Base-by-base conservation (phyloP, 202 grass and related monocot genomes). In the Eragrostis tef region DNA sequence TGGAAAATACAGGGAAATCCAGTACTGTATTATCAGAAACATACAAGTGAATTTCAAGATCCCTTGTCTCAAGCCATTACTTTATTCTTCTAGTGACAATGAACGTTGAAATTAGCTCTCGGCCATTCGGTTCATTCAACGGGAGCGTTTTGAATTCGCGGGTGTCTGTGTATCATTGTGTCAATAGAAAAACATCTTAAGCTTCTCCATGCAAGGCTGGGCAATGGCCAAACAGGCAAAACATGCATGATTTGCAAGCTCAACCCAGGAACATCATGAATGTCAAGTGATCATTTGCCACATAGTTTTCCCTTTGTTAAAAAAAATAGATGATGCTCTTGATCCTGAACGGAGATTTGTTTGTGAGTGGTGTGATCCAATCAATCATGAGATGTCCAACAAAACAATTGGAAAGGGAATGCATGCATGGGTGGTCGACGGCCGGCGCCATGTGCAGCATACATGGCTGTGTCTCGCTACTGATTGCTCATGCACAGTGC, bases 401-500 rank as follows among this genome's bases (percentile, higher is more conserved):
- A 15, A 27, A 47, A 74, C 24, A 64, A 6, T 20, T 1, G 6
- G 34, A 81, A 82, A 29, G 36, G 25, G 56, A 21, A 53, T 26
- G 67, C 73, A 39, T 78, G 67, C 57, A 27, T 78, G 73, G 85
- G 74, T 86, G 78, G 64, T 69, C 78, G 84, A 86, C 71, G 84
- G 49, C 59, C 80, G 59, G 74, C 58, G 67, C 86, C 86, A 87
- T 87, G 86, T 83, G 86, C 86, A 15, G 2, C 49, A 79, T 87
- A 51, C 74, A 87, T 87, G 86, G 66, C 6, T 20, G 67, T 87
- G 86, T 87, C 86, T 64, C 65, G 57, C 67, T 65, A 83, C 67
- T 87, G 86, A 87, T 83, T 87, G 80, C 59, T 12, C 74, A 59
- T 43, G 74, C 67, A 83, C 86, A 83, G 86, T 50, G 80, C 74